Evolutionary conservation across 208 protist species (phyloP).

Genomic region (Histomonas meleagridis): DNA sequence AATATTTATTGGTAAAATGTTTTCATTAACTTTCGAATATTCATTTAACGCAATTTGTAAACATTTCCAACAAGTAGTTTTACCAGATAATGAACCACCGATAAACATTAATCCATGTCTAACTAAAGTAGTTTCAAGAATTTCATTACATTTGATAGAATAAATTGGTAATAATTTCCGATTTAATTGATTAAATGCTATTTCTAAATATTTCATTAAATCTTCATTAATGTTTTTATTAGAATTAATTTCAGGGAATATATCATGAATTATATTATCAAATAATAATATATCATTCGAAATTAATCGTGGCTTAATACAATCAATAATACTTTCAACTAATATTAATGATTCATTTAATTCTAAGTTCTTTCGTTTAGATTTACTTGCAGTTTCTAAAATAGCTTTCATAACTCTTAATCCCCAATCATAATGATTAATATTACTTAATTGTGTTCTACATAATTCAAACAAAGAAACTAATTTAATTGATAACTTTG

Average conservation of each 20-base stretch:
- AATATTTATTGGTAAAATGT: conserved; percentile 58
- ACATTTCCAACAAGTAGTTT: conserved; percentile 56
- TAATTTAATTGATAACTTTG: conserved; percentile 80
- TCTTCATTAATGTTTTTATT: conserved; percentile 43
- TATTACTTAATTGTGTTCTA: conserved; percentile 78
- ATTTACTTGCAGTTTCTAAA: conserved; percentile 76
- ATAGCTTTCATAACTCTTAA: conserved; percentile 93
- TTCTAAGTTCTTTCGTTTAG: conserved; percentile 76
- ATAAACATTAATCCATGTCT: conserved; percentile 92
- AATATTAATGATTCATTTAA: conserved; percentile 75
- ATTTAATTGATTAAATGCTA: not conserved
- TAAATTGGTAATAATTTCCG: not conserved
- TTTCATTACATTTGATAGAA: conserved; percentile 43
- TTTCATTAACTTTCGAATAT: conserved; percentile 77
- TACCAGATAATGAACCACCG: conserved; percentile 71
- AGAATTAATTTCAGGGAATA: conserved; percentile 52
- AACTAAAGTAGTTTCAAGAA: conserved; percentile 83
- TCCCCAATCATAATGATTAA: conserved; percentile 94
- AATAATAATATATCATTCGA: conserved; percentile 76
- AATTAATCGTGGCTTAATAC: conserved; percentile 55
- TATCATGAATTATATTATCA: conserved; percentile 72
- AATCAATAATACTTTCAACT: conserved; percentile 68
- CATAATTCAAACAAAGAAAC: conserved; percentile 83
- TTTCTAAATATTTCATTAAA: conserved; percentile 42
- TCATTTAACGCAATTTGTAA: conserved; percentile 87